phyloP scores from a whole-genome alignment of 768 basidiomycete genomes.

The Russula sp. region DNA sequence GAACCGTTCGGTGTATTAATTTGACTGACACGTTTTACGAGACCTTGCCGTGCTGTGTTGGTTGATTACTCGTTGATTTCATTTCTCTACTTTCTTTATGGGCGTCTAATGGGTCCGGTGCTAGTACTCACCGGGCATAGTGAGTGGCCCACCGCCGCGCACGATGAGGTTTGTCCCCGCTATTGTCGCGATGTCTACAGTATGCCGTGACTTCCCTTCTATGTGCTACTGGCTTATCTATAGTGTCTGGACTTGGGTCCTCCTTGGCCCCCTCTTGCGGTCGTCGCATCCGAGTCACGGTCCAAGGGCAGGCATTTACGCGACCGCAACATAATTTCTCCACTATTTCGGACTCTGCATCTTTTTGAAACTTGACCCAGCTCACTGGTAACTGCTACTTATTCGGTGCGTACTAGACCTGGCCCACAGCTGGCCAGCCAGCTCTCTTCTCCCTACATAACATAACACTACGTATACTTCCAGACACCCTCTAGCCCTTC shows the following conservation, averaged over 20 bases:
- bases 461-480: background rate
- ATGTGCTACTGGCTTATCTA: background rate
- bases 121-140: background rate
- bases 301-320: background rate
- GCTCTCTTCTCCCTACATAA: background rate
- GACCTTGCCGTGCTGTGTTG: background rate
- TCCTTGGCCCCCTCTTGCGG: background rate
- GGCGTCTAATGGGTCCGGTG: background rate
- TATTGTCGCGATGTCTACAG: slow-evolving; percentile 5
- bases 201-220: background rate
- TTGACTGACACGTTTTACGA: background rate
- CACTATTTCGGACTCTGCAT: background rate
- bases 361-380: background rate
- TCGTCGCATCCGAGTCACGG: background rate
- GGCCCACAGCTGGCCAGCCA: background rate
- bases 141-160: background rate
- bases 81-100: background rate
- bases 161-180: background rate
- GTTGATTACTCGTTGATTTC: background rate
- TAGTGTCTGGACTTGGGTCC: background rate
- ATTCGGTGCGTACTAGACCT: background rate
- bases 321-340: background rate
- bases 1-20: background rate
- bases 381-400: background rate
- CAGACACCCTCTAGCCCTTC: background rate